phyloP scores from a whole-genome alignment of 2,329 filamentous ascomycete species.

The Zasmidium cellare region DNA sequence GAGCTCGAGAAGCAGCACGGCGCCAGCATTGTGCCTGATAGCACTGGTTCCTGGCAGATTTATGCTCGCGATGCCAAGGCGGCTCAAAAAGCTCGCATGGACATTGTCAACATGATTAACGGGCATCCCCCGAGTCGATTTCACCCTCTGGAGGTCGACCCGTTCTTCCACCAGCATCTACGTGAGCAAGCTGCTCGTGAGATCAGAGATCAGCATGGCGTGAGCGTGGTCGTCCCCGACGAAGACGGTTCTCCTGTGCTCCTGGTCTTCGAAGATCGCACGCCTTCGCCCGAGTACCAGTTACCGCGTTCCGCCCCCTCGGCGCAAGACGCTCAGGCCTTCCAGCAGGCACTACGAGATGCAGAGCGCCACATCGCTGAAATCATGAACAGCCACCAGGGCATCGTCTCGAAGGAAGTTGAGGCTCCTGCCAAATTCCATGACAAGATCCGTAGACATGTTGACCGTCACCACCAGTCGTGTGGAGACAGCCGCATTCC shows the following conservation, averaged over 20 bases:
- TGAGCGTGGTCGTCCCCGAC: constrained; percentile 72
- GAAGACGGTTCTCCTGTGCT: constrained; percentile 63
- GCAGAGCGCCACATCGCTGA: constrained; percentile 58
- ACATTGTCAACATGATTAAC: constrained; percentile 72
- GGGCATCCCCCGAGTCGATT: constrained; percentile 74
- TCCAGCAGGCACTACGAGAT: constrained; percentile 58
- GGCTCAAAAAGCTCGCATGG: constrained; percentile 70
- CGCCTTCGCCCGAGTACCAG: constrained; percentile 52
- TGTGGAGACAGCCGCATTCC: constrained; percentile 54
- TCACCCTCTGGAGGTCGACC: constrained; percentile 66
- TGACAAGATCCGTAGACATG: constrained; percentile 62
- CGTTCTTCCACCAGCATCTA: constrained; percentile 76
- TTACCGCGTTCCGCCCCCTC: constrained; percentile 59
- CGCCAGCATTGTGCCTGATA: constrained; percentile 79
- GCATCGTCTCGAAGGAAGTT: constrained; percentile 56
- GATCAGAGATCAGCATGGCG: constrained; percentile 68
- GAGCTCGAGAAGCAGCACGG: constrained; percentile 78
- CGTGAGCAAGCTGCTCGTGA: constrained; percentile 63
- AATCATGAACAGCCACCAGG: constrained; percentile 55
- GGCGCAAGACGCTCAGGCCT: constrained; percentile 54
- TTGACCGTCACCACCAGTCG: constrained; percentile 56
- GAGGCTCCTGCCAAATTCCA: constrained; percentile 62
- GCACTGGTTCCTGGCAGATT: constrained; percentile 79
- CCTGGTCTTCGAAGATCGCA: constrained; percentile 72
- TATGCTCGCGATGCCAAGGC: constrained; percentile 87